Evolutionary conservation across 768 basidiomycete species (phyloP), one percentile per base, ranked within the genome.

Genomic region (Leccinum arenicola): DNA sequence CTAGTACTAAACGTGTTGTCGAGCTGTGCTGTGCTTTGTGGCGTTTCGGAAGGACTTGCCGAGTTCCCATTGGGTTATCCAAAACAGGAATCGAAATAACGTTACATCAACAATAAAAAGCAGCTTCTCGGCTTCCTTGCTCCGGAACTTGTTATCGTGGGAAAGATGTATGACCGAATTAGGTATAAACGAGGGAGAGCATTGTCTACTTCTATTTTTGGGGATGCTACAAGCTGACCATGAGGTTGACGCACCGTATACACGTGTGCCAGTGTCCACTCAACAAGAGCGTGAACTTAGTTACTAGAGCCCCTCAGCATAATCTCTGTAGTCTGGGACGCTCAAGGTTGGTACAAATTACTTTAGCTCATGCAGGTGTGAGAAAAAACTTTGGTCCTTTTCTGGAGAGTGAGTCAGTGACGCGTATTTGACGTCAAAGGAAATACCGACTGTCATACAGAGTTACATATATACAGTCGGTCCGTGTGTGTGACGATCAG

Each of bases 1-100:
- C 15, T 54, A 17, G 38, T 31, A 10, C 25, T 33, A 35, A 57
- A 27, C 29, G 40, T 40, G 23, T 29, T 45, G n/a, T 33, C 23
- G 52, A 48, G 38, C 38, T 40, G 48, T 58, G 66, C 60, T 36
- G 59, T 57, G 53, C 67, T 70, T 70, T 68, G 67, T 68, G 67
- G 67, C 67, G 64, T 58, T 54, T 56, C 57, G 60, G 49, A 51
- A 21, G 53, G 19, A 55, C 14, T 47, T 55, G 55, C 51, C 38
- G 35, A 52, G 25, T 54, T 55, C 56, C 48, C 51, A 54, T 61
- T 66, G 35, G 33, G 17, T 23, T 40, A 23, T 33, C 12, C 52
- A 11, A 51, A 66, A 49, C 53, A 35, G 38, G 35, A 40, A 45
- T 35, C 29, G 43, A 63, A 66, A 54, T 25, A 52, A 43, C 43